A percentile compares a stretch with the other conserved stretches of the same genome.
Conservation (phyloP, 306 rosid genomes). For the Quercus suber region DNA sequence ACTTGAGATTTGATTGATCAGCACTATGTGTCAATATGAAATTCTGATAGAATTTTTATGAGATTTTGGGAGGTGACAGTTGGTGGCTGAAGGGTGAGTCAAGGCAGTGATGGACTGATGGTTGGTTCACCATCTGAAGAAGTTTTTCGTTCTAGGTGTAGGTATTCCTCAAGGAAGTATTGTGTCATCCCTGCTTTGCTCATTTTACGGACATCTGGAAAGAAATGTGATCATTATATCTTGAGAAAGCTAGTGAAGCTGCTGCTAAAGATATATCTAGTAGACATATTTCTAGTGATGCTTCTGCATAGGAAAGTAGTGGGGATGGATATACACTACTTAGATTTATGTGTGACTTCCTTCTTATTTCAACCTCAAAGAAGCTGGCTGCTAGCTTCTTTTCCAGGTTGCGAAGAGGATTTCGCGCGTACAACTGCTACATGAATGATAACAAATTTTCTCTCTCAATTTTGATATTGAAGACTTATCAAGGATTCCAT, state of each 20-base stretch:
- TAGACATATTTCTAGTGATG: neutral
- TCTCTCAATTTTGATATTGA: slow-evolving; percentile 59
- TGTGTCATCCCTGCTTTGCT: slow-evolving; percentile 82
- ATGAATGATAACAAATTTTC: slow-evolving; percentile 71
- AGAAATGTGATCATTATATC: slow-evolving; percentile 58
- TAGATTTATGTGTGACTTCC: slow-evolving; percentile 72
- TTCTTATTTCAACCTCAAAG: slow-evolving; percentile 80
- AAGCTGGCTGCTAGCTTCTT: slow-evolving; percentile 61
- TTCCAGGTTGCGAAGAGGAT: slow-evolving; percentile 71
- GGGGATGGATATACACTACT: slow-evolving; percentile 28
- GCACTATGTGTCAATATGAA: too few relatives aligned
- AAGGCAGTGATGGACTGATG: too few relatives aligned
- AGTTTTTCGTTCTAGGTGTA: slow-evolving; percentile 68
- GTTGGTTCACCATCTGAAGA: slow-evolving; percentile 14
- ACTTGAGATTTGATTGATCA: too few relatives aligned
- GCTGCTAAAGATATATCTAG: neutral
- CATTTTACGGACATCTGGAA: slow-evolving; percentile 79
- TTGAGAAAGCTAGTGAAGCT: slow-evolving; percentile 41
- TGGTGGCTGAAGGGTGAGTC: too few relatives aligned
- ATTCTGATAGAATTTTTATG: too few relatives aligned
- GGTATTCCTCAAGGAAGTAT: slow-evolving; percentile 96
- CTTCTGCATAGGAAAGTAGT: slow-evolving; percentile 20
- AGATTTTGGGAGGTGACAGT: too few relatives aligned
- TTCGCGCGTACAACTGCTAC: slow-evolving; percentile 76
- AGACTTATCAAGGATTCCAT: slow-evolving; percentile 27